A percentile compares a stretch with the other conserved stretches of the same genome.
These are phyloP conservation scores for Mychonastes homosphaera DNA, from an alignment of 139 green algal species.

Conservation along the genomic window DNA sequence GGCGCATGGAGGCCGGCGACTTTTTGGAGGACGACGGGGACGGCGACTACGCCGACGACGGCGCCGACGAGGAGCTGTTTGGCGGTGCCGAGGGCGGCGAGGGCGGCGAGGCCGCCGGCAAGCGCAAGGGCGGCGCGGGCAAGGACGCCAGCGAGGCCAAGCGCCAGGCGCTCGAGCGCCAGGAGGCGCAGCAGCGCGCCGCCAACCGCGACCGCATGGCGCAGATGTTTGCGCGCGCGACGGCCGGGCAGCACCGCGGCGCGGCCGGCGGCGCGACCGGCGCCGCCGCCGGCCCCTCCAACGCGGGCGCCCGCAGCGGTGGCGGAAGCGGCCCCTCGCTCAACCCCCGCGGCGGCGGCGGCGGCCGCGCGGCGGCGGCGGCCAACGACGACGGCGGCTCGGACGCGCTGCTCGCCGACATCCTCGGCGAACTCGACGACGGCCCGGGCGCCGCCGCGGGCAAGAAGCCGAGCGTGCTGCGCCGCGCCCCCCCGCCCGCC, in stretches of 20 bases:
- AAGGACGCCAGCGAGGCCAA: conserved; percentile 16
- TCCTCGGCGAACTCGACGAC: conserved; percentile 47
- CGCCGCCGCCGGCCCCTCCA: background rate
- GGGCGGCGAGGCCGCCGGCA: conserved; percentile 18
- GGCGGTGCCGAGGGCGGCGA: conserved; percentile 18
- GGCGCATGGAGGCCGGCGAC: conserved; percentile 62
- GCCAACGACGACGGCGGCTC: conserved; percentile 21
- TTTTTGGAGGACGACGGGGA: conserved; percentile 85
- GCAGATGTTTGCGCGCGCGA: conserved; percentile 39
- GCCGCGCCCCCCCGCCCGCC: background rate
- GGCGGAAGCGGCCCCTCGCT: background rate
- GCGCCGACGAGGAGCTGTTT: conserved; percentile 19
- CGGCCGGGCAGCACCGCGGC: conserved; percentile 11
- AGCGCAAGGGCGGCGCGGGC: conserved; percentile 23
- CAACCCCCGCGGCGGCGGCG: background rate
- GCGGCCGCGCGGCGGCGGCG: background rate
- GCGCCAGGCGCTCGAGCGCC: conserved; percentile 9
- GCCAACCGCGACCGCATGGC: conserved; percentile 34
- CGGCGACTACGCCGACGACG: conserved; percentile 60
- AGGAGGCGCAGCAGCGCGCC: conserved; percentile 1
- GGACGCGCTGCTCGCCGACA: conserved; percentile 70
- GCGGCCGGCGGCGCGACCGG: background rate
- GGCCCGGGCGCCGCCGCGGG: background rate
- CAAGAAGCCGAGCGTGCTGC: background rate
- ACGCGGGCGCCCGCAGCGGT: background rate